Conservation (phyloP, 768 basidiomycete genomes). For the Mycena capillaripes region DNA sequence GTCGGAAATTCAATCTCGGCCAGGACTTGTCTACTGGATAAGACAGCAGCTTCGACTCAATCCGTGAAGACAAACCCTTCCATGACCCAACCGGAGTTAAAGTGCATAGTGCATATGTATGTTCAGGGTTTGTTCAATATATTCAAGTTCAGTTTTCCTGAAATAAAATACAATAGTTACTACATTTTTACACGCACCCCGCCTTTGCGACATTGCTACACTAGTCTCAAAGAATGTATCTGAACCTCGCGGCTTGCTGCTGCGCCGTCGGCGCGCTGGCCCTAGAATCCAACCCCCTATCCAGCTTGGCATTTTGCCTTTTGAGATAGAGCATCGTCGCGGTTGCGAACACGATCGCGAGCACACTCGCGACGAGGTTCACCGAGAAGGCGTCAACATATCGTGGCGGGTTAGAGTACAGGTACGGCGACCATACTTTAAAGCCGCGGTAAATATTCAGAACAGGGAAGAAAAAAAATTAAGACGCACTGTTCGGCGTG, state of each 20-base stretch:
- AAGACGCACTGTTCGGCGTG: constrained; percentile 29
- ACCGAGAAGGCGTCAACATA: constrained; percentile 34
- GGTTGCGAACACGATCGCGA: constrained; percentile 28
- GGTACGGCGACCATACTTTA: constrained; percentile 31
- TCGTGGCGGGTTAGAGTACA: constrained; percentile 26
- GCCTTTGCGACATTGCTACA: too few relatives aligned
- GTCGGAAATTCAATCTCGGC: too few relatives aligned
- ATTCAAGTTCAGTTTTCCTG: too few relatives aligned
- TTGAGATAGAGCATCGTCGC: constrained; percentile 32
- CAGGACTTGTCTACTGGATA: too few relatives aligned
- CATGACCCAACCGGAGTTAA: too few relatives aligned
- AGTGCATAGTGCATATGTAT: too few relatives aligned
- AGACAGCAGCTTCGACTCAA: too few relatives aligned
- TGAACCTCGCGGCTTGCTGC: constrained; percentile 31
- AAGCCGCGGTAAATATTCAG: too few relatives aligned
- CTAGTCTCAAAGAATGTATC: constrained; percentile 24
- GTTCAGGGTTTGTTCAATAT: too few relatives aligned
- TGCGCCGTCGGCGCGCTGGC: constrained; percentile 28
- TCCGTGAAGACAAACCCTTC: too few relatives aligned
- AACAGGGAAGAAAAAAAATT: background rate
- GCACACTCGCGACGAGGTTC: constrained; percentile 33
- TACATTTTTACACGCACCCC: background rate
- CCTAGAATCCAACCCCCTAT: constrained; percentile 11
- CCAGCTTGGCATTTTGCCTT: constrained; percentile 30
- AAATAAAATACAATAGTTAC: background rate